A percentile compares a stretch with the other conserved stretches of the same genome.
These are phyloP conservation scores for Komagataella kurtzmanii DNA, from an alignment of 805 yeast species.

Conservation along the genomic window DNA sequence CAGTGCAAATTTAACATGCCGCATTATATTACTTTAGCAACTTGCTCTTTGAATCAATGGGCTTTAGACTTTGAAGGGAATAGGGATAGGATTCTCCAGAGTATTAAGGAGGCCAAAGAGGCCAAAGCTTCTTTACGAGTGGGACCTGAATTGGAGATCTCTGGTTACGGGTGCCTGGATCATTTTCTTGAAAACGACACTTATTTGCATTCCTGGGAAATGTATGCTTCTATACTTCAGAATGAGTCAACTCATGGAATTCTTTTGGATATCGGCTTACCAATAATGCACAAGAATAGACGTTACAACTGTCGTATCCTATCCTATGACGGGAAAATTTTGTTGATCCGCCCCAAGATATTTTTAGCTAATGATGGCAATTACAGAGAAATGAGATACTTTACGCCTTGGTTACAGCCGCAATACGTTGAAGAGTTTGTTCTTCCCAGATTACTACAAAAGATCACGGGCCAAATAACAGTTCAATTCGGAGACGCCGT, in stretches of 20 bases:
- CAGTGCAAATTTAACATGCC: slow-evolving; percentile 40
- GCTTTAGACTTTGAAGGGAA: slow-evolving; percentile 97
- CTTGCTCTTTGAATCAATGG: slow-evolving; percentile 97
- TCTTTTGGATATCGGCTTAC: slow-evolving; percentile 88
- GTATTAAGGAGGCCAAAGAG: slow-evolving; percentile 64
- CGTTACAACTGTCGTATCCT: slow-evolving; percentile 86
- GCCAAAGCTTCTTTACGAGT: slow-evolving; percentile 75
- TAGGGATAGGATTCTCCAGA: slow-evolving; percentile 76
- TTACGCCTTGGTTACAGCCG: slow-evolving; percentile 86
- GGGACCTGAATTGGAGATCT: slow-evolving; percentile 92
- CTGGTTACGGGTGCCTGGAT: slow-evolving; percentile 92
- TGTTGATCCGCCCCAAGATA: slow-evolving; percentile 83
- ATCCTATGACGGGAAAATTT: slow-evolving; percentile 64
- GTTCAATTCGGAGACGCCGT: slow-evolving; percentile 90
- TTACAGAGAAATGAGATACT: slow-evolving; percentile 94
- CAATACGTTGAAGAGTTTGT: slow-evolving; percentile 59
- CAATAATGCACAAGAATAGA: slow-evolving; percentile 74
- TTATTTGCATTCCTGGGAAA: slow-evolving; percentile 88
- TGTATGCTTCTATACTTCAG: slow-evolving; percentile 64
- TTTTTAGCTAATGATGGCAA: slow-evolving; percentile 96
- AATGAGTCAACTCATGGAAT: slow-evolving; percentile 64
- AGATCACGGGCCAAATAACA: slow-evolving; percentile 48
- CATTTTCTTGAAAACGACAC: slow-evolving; percentile 88
- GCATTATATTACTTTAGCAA: slow-evolving; percentile 76
- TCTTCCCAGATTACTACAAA: slow-evolving; percentile 59